These are phyloP conservation scores for Fagopyrum homotropicum DNA, from an alignment of 148 eudicot species.

Conservation along the genomic window DNA sequence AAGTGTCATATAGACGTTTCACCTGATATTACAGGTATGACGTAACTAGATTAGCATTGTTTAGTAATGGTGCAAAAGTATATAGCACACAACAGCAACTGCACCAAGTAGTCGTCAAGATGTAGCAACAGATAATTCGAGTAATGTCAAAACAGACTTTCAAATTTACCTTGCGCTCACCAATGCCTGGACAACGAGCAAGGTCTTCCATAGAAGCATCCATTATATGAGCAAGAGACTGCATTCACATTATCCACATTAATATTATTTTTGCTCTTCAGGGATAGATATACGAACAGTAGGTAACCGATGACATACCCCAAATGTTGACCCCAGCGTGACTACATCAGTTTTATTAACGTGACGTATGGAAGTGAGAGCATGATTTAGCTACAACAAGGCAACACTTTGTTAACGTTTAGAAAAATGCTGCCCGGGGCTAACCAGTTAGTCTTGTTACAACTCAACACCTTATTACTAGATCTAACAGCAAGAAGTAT, in stretches of 20 bases:
- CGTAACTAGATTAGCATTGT: neutral
- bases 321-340: slow-evolving; percentile 94
- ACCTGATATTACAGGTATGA: slow-evolving; percentile 41
- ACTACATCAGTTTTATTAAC: slow-evolving; percentile 95
- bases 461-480: neutral
- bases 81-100: neutral
- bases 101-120: neutral
- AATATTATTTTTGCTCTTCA: neutral
- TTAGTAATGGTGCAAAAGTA: neutral
- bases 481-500: neutral
- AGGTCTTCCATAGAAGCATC: slow-evolving; percentile 99
- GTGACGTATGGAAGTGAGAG: slow-evolving; percentile 76
- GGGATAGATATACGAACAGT: neutral
- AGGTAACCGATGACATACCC: slow-evolving; percentile 39
- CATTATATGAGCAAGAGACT: slow-evolving; percentile 86
- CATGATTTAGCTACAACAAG: slow-evolving; percentile 64
- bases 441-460: neutral
- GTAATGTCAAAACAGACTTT: neutral
- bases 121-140: neutral
- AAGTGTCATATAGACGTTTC: slow-evolving; percentile 79
- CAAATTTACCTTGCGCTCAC: slow-evolving; percentile 75
- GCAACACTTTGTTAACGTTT: neutral
- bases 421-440: neutral
- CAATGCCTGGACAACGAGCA: slow-evolving; percentile 97
- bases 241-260: slow-evolving; percentile 14